phyloP scores from a whole-genome alignment of 1,284 basidiomycete species.

The Xerocomus nothofagi region DNA sequence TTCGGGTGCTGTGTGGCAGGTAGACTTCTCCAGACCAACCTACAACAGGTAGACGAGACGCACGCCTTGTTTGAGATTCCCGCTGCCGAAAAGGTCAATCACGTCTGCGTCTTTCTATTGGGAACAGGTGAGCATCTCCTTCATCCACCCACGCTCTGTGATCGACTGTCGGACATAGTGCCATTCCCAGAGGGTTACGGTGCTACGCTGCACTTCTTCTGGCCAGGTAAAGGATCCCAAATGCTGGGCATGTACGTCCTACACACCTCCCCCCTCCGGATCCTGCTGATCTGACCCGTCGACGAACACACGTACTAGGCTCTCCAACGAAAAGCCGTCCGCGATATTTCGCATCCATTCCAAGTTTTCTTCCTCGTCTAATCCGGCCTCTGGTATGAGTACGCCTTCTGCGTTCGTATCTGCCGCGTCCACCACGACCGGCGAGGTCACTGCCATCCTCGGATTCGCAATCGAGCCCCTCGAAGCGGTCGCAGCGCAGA shows the following conservation, averaged over 20 bases:
- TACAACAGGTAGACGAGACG: conserved; percentile 79
- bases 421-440: conserved; percentile 35
- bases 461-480: conserved; percentile 74
- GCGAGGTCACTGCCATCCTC: conserved; percentile 64
- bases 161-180: conserved; percentile 40
- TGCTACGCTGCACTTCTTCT: conserved; percentile 87
- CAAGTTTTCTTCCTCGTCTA: conserved; percentile 53
- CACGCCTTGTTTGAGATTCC: conserved; percentile 84
- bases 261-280: not conserved
- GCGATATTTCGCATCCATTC: conserved; percentile 86
- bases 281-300: not conserved
- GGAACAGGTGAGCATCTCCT: conserved; percentile 60
- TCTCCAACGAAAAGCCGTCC: conserved; percentile 90
- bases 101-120: conserved; percentile 85
- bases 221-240: conserved; percentile 88
- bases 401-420: conserved; percentile 56
- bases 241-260: conserved; percentile 78
- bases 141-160: not conserved
- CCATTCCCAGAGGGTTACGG: conserved; percentile 90
- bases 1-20: conserved; percentile 78
- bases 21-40: conserved; percentile 72
- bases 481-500: conserved; percentile 53
- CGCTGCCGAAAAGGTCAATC: conserved; percentile 79
- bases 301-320: conserved; percentile 51
- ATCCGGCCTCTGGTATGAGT: conserved; percentile 45